Evolutionary conservation across 2,329 filamentous ascomycete species (phyloP).

Genomic region (Xylariaceae sp.): DNA sequence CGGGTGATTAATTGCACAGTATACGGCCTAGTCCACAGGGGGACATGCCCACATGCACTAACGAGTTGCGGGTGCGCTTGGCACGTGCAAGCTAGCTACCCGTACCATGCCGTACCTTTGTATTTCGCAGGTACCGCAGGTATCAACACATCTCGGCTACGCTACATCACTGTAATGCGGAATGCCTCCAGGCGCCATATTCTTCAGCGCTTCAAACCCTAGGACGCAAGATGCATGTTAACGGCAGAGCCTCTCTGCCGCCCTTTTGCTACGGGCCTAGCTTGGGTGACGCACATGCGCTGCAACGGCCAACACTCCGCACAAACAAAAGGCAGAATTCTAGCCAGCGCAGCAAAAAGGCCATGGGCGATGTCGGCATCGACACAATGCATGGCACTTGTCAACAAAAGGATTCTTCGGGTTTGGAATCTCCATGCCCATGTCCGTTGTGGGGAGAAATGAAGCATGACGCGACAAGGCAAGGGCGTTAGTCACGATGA

Average conservation of each 20-base stretch:
- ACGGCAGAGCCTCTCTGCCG: constrained; percentile 22
- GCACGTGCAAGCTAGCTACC: not conserved
- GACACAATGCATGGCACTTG: not conserved
- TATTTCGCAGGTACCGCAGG: too few relatives aligned
- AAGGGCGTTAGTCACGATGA: not conserved
- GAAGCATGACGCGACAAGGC: constrained; percentile 14
- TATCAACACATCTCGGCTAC: too few relatives aligned
- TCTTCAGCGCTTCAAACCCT: not conserved
- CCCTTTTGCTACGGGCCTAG: too few relatives aligned
- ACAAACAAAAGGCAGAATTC: too few relatives aligned
- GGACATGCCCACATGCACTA: too few relatives aligned
- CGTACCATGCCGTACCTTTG: not conserved
- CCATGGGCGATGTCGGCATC: not conserved
- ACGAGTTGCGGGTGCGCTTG: not conserved
- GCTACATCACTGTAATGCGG: too few relatives aligned
- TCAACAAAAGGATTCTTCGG: not conserved
- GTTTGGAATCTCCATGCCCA: not conserved
- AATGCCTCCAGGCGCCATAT: not conserved
- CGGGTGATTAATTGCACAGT: not conserved
- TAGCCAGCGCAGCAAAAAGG: not conserved
- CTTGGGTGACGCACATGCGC: too few relatives aligned
- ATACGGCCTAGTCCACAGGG: not conserved
- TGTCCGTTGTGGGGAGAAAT: not conserved
- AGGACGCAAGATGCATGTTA: constrained; percentile 17
- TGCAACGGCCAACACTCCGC: too few relatives aligned